A percentile compares a stretch with the other conserved stretches of the same genome.
Conservation (phyloP, 1,139 yeast genomes). For the Tardiomyces blankii region DNA sequence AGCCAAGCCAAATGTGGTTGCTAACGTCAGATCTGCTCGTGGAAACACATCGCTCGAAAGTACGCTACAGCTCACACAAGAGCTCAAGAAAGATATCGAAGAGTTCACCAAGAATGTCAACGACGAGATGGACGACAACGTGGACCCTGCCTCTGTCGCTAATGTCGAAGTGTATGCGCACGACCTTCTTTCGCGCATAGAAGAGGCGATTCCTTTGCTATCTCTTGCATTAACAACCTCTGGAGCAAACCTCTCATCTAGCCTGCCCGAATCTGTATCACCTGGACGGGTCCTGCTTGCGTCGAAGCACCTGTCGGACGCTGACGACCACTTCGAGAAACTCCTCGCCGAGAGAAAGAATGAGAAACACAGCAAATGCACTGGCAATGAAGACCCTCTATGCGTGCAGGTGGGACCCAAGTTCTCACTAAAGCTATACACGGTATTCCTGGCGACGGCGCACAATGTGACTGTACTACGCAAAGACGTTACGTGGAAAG, state of each 20-base stretch:
- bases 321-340: constrained; percentile 26
- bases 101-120: constrained; percentile 29
- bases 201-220: constrained; percentile 60
- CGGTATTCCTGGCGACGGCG: constrained; percentile 53
- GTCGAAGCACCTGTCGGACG: constrained; percentile 36
- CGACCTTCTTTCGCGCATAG: constrained; percentile 41
- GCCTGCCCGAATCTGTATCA: constrained; percentile 43
- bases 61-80: constrained; percentile 45
- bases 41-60: constrained; percentile 58
- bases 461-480: constrained; percentile 30
- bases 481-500: constrained; percentile 57
- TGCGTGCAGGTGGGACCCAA: constrained; percentile 44
- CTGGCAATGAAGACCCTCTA: background rate
- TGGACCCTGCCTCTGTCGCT: constrained; percentile 31
- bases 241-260: constrained; percentile 50
- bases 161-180: constrained; percentile 42
- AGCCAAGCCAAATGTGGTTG: constrained; percentile 2
- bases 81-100: constrained; percentile 48
- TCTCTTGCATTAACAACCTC: constrained; percentile 59
- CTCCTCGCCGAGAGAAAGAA: background rate
- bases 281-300: constrained; percentile 64
- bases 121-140: constrained; percentile 10
- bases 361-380: background rate
- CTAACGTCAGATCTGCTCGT: constrained; percentile 38
- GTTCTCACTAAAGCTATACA: constrained; percentile 48